Percentiles rank a stretch among this genome's conserved stretches.
Conservation (phyloP, 2,329 filamentous ascomycete genomes). For the Alternaria rosae region DNA sequence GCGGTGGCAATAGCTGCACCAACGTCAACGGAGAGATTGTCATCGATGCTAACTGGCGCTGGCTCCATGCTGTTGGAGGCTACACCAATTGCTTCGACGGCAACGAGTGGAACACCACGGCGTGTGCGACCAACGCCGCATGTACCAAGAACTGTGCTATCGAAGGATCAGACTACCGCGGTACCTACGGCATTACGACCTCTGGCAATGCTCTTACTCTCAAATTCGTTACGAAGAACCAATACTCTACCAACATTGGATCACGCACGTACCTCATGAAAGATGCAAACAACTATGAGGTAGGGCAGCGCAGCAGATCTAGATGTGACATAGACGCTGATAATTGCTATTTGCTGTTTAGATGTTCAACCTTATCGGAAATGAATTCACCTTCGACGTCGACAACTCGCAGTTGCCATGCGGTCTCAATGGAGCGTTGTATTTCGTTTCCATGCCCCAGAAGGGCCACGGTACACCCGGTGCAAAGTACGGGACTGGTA, state of each 20-base stretch:
- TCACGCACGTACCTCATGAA: constrained; percentile 48
- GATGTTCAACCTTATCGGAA: constrained; percentile 45
- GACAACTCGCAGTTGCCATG: constrained; percentile 67
- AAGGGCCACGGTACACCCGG: constrained; percentile 56
- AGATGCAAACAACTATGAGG: constrained; percentile 36
- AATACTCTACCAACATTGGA: constrained; percentile 49
- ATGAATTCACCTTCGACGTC: constrained; percentile 49
- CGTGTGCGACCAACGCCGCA: constrained; percentile 49
- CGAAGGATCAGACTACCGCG: constrained; percentile 53
- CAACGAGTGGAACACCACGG: constrained; percentile 53
- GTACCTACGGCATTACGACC: constrained; percentile 59
- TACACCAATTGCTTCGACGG: constrained; percentile 60
- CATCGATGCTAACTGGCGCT: constrained; percentile 61
- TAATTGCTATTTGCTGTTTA: not conserved
- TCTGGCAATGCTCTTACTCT: constrained; percentile 61
- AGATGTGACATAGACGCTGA: not conserved
- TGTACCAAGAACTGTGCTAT: constrained; percentile 53
- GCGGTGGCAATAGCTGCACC: constrained; percentile 50
- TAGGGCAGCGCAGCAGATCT: not conserved
- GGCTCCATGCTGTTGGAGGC: constrained; percentile 55
- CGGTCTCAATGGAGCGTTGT: constrained; percentile 67
- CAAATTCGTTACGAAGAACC: constrained; percentile 64
- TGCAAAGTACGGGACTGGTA: constrained; percentile 61
- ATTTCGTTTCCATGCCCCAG: constrained; percentile 63
- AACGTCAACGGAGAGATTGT: constrained; percentile 46